These are phyloP conservation scores for Penicillium expansum DNA, from an alignment of 2,329 filamentous ascomycete genomes.

Conservation along the genomic window DNA sequence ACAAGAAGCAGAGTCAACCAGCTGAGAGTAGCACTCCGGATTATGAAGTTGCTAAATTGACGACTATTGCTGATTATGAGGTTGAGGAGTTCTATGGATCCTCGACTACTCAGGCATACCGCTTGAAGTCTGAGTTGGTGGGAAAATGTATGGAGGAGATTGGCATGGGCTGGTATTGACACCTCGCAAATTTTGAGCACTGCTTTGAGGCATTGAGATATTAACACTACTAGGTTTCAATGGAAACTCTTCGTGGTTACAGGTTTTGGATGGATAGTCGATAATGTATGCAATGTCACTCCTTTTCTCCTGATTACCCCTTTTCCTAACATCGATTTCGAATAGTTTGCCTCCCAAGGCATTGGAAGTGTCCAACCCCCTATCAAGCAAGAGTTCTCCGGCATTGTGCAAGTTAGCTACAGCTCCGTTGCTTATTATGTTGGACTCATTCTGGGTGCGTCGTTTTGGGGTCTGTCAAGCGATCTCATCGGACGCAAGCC, in stretches of 20 bases:
- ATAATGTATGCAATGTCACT: slow-evolving; percentile 47
- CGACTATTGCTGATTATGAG: slow-evolving; percentile 28
- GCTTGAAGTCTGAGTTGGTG: slow-evolving; percentile 32
- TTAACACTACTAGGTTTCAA: slow-evolving; percentile 31
- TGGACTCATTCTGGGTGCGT: slow-evolving; percentile 48
- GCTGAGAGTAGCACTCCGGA: neutral
- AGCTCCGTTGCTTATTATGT: slow-evolving; percentile 38
- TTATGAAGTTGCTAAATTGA: slow-evolving; percentile 17
- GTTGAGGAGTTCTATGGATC: slow-evolving; percentile 41
- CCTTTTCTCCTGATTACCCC: neutral
- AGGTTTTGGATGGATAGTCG: slow-evolving; percentile 67
- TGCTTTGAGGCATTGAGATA: neutral
- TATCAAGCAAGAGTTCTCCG: slow-evolving; percentile 27
- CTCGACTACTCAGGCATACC: slow-evolving; percentile 32
- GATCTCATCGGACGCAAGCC: slow-evolving; percentile 46
- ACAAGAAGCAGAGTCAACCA: slow-evolving; percentile 6
- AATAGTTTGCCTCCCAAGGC: slow-evolving; percentile 30
- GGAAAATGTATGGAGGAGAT: slow-evolving; percentile 29
- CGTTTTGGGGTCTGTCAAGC: slow-evolving; percentile 46
- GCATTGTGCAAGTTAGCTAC: slow-evolving; percentile 29
- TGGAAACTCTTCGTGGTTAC: slow-evolving; percentile 66
- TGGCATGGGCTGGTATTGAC: slow-evolving; percentile 32
- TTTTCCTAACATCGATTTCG: neutral
- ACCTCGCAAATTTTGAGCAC: neutral
- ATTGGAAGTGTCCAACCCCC: slow-evolving; percentile 31